A percentile compares a stretch with the other conserved stretches of the same genome.
Evolutionary conservation across 352 stramenopile species (phyloP).

Genomic region (Pythium vanterpoolii): DNA sequence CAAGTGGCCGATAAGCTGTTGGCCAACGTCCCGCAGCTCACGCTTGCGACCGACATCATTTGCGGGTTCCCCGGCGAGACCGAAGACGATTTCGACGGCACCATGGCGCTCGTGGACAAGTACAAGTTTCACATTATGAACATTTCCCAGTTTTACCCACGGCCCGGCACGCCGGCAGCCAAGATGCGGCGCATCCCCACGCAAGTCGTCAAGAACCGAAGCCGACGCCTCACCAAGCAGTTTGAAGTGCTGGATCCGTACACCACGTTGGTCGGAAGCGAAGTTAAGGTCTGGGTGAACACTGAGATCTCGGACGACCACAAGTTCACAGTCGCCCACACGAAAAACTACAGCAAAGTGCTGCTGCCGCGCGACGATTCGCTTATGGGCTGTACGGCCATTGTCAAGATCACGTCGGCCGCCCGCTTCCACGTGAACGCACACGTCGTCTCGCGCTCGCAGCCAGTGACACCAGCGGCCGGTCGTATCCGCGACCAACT

Average conservation of each 20-base stretch:
- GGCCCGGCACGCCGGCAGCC: constrained; percentile 86
- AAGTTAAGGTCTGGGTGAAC: constrained; percentile 77
- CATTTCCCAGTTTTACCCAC: constrained; percentile 93
- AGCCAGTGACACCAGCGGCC: constrained; percentile 49
- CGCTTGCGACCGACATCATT: constrained; percentile 92
- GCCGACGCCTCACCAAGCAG: constrained; percentile 74
- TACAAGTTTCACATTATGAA: constrained; percentile 92
- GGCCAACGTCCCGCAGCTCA: constrained; percentile 72
- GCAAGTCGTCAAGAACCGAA: constrained; percentile 88
- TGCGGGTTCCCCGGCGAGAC: constrained; percentile 90
- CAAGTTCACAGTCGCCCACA: constrained; percentile 83
- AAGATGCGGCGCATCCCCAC: constrained; percentile 88
- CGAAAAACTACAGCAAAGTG: constrained; percentile 93
- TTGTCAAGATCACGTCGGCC: constrained; percentile 48
- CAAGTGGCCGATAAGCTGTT: constrained; percentile 73
- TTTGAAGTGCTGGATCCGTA: constrained; percentile 88
- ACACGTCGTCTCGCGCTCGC: constrained; percentile 49
- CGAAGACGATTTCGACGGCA: constrained; percentile 87
- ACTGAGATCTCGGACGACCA: constrained; percentile 81
- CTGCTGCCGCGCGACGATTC: constrained; percentile 69
- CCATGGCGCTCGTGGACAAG: constrained; percentile 81
- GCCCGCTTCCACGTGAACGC: constrained; percentile 78
- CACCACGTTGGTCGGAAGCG: constrained; percentile 50
- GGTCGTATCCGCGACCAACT: constrained; percentile 53
- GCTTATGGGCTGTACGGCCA: constrained; percentile 69